Evolutionary conservation across 1,284 basidiomycete genomes (phyloP), one percentile per base, ranked within the genome.

Genomic region (Boletus smithii): DNA sequence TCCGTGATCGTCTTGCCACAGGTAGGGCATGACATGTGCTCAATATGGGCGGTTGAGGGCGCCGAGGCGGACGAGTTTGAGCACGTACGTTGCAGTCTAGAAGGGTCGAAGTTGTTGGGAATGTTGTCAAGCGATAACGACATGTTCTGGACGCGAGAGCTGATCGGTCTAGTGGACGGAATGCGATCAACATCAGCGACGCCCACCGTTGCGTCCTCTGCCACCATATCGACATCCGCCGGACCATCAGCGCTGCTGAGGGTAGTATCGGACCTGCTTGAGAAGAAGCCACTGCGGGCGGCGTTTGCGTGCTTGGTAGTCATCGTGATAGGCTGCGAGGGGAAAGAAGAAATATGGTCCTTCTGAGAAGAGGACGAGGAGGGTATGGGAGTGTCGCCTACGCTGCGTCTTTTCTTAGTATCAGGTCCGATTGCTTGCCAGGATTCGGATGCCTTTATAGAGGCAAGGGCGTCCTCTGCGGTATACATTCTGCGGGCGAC

Each of bases 401-500:
- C 71, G 56, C 72, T 72, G 50, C 73, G 69, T 44, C 75, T 63
- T 67, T 75, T 79, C 72, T 74, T 79, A 8, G 68, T 73, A 53
- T 74, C 72, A 42, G 69, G 72, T 17, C 70, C 70, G 45, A 59
- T 58, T 32, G 37, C 34, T 49, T 60, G 58, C 63, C 69, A 71
- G 23, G 54, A 66, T 27, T 73, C 69, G 30, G 69, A 64, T 1
- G 67, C 67, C 52, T 69, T 70, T 46, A 74, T 68, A 30, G 66
- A 55, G 20, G 58, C 66, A 33, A 77, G 57, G 2, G 69, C 59
- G 11, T 77, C 75, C 56, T 87, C 84, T 10, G 84, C 81, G 16
- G 72, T 71, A 61, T 77, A 77, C 77, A 84, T 80, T 54, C 83
- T 71, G 32, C 73, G 69, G 1, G 76, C 79, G 53, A 86, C 69